Evolutionary conservation across 2,329 filamentous ascomycete genomes (phyloP), one percentile per base, ranked within the genome.

Genomic region (Ophiocordyceps camponoti-saundersi): DNA sequence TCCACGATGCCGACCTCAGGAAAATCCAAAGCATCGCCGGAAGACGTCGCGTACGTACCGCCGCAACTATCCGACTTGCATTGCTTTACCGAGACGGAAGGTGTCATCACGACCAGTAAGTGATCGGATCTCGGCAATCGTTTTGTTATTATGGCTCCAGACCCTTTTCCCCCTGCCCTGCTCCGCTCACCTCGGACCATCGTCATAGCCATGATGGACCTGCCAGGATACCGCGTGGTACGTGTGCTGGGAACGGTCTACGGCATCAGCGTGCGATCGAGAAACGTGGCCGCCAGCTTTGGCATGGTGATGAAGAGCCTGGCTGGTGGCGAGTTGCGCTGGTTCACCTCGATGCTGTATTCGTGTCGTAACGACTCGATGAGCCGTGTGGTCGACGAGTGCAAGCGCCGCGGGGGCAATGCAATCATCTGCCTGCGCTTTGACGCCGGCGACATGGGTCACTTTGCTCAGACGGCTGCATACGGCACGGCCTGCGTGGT

Each of bases 61-160:
- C 58, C 63, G 2, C 56, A 63, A 41, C 50, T 71, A 8, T 68
- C 66, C 0, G 71, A 74, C 51, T 59, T 73, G 8, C 70, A 74
- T 58, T 78, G 73, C 63, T 78, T 76, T 59, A 72, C 73, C 39
- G 77, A 80, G 55, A 80, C 77, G 8, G 68, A 73, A 44, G 76
- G 76, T 36, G 67, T 80, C 47, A 72, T 80, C 51, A 79, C 74
- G 1, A 72, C 73, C 0, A 80, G 64, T 63, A n/a, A n/a, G 36
- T 40, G n/a, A 29, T 29, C 26, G 16, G 16, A 34, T 34, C 7
- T n/a, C 12, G 13, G 13, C 32, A 34, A 12, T 32, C 30, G 10
- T 15, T 11, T 15, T 32, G 5, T 13, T 32, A 3, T 15, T 12
- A 3, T 12, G 5, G 5, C 11, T 32, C 11, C 11, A 11, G 5